phyloP scores from a whole-genome alignment of 768 basidiomycete genomes.

The Boletus rubroflammeus region DNA sequence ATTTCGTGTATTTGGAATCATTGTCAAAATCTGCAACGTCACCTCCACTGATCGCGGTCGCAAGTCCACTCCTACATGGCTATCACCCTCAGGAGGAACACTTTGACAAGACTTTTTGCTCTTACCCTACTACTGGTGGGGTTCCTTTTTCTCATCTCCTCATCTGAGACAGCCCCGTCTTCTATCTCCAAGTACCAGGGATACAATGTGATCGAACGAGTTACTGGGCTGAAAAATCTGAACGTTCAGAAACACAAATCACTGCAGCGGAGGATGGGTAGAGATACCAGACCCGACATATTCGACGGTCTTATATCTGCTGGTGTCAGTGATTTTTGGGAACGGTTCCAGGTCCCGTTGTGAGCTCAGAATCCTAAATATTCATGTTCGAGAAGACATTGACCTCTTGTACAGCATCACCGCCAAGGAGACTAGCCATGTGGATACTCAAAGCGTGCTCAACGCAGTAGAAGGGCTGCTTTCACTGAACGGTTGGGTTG shows the following conservation, averaged over 20 bases:
- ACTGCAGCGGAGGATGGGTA: conserved; percentile 81
- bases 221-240: conserved; percentile 61
- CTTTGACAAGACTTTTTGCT: conserved; percentile 20
- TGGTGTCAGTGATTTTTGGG: conserved; percentile 88
- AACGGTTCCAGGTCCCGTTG: conserved; percentile 89
- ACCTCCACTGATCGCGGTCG: no score
- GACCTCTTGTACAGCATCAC: conserved; percentile 52
- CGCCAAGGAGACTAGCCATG: conserved; percentile 77
- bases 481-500: conserved; percentile 98
- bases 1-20: no score
- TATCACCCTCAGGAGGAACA: conserved; percentile 29
- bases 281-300: conserved; percentile 81
- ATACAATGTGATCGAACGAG: conserved; percentile 63
- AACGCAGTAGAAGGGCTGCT: conserved; percentile 89
- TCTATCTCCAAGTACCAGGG: conserved; percentile 44
- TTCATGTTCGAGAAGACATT: neutral
- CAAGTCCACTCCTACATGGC: conserved; percentile 22
- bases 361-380: conserved; percentile 36
- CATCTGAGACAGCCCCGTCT: conserved; percentile 11
- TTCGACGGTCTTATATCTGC: conserved; percentile 70
- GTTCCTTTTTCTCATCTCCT: conserved; percentile 21
- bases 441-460: conserved; percentile 87
- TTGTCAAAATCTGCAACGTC: neutral
- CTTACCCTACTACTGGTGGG: conserved; percentile 22
- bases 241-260: conserved; percentile 89